A percentile compares a stretch with the other conserved stretches of the same genome.
phyloP scores from a whole-genome alignment of 192 early-diverging fungal species.

The Backusella macrospora region DNA sequence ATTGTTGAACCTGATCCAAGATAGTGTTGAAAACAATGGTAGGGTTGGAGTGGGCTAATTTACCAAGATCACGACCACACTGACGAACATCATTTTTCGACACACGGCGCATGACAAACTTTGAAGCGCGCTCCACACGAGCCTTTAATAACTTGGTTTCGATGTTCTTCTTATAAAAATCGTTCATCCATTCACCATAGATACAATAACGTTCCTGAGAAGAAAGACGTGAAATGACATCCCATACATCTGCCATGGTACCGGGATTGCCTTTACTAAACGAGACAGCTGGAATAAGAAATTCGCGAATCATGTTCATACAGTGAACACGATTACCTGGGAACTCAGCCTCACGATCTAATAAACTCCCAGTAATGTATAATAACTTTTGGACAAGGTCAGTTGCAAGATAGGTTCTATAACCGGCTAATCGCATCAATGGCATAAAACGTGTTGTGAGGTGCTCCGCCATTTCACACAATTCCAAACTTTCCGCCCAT shows the following conservation, averaged over 20 bases:
- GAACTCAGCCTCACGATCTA: slow-evolving; percentile 22
- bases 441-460: slow-evolving; percentile 41
- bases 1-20: slow-evolving; percentile 66
- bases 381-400: slow-evolving; percentile 30
- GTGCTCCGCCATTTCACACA: slow-evolving; percentile 33
- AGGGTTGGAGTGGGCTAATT: slow-evolving; percentile 77
- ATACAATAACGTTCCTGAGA: slow-evolving; percentile 66
- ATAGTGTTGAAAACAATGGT: slow-evolving; percentile 69
- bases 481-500: slow-evolving; percentile 56
- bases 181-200: slow-evolving; percentile 81
- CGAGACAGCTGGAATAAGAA: slow-evolving; percentile 66
- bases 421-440: slow-evolving; percentile 47
- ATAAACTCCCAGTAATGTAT: slow-evolving; percentile 4
- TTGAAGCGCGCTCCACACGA: slow-evolving; percentile 38
- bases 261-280: slow-evolving; percentile 66
- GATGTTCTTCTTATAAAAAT: slow-evolving; percentile 54
- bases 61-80: slow-evolving; percentile 72
- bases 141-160: slow-evolving; percentile 55
- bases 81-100: slow-evolving; percentile 74
- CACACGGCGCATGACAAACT: slow-evolving; percentile 50
- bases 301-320: slow-evolving; percentile 40
- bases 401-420: slow-evolving; percentile 42
- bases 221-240: slow-evolving; percentile 58
- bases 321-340: slow-evolving; percentile 18
- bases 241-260: slow-evolving; percentile 64